Evolutionary conservation across 2,329 filamentous ascomycete genomes (phyloP).

Genomic region (Talaromyces sp.): DNA sequence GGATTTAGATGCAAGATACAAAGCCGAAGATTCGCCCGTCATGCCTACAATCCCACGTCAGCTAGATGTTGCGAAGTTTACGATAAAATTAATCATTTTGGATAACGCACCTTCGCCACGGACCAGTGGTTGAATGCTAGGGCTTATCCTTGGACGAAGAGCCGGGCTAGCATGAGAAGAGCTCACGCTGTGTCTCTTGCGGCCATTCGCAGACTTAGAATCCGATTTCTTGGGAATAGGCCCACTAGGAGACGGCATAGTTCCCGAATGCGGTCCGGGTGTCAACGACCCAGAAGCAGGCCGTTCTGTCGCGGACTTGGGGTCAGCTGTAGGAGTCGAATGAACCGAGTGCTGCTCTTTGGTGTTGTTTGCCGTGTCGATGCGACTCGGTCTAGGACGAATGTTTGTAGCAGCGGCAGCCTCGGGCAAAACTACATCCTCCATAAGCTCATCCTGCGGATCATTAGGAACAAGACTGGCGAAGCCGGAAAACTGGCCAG

Average conservation of each 20-base stretch:
- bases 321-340: constrained; percentile 49
- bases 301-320: constrained; percentile 30
- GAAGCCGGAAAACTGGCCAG: constrained; percentile 28
- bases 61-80: neutral
- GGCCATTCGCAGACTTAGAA: constrained; percentile 47
- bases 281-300: constrained; percentile 31
- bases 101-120: constrained; percentile 57
- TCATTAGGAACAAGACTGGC: constrained; percentile 34
- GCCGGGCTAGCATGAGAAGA: constrained; percentile 81
- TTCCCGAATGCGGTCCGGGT: constrained; percentile 50
- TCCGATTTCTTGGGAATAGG: constrained; percentile 35
- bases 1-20: constrained; percentile 84
- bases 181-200: constrained; percentile 65
- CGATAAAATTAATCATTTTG: neutral
- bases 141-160: constrained; percentile 81
- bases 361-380: constrained; percentile 46
- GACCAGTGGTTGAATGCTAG: constrained; percentile 85
- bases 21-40: constrained; percentile 56
- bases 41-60: constrained; percentile 23
- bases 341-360: constrained; percentile 57
- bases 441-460: constrained; percentile 52
- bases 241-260: constrained; percentile 47
- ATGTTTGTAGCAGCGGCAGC: constrained; percentile 50
- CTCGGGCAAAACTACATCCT: constrained; percentile 68
- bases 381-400: constrained; percentile 42